Base-by-base conservation (phyloP, 495 filamentous ascomycete genomes). In the Hyphodiscus hymeniophilus region DNA sequence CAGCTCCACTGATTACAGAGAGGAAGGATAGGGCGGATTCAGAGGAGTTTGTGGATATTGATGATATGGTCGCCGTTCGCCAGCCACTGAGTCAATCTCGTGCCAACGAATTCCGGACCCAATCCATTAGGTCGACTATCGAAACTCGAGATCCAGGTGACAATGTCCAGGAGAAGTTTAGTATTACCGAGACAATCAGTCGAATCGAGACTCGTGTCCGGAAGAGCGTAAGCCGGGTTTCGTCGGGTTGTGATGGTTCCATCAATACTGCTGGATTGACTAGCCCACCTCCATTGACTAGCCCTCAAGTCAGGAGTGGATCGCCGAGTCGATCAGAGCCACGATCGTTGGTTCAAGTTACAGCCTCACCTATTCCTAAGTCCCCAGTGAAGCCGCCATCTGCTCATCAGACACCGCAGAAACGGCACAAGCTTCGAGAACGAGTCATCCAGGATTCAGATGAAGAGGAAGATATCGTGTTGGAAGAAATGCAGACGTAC, bases 381-480 rank as follows among this genome's bases (percentile, higher is more conserved):
- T 11, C 35, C 17, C 8, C 22, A 13, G 34, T 45, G 4, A 1
- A 13, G 26, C 44, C 44, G 22, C 8, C 24, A 20, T 31, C 16
- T 8, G 12, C 24, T 23, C 17, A 38, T 20, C 22, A 8, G 16
- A 52, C 52, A 16, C 42, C 52, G 10, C 13, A 42, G 11, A 51
- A 30, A 44, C 40, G 16, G 5, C 39, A 47, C n/a, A 45, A 47
- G 15, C 38, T 5, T 7, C 22, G n/a, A 5, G 20, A 50, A 26
- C 42, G 20, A 8, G 47, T 66, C 21, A 67, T 75, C 20, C 52
- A 61, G 51, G 74, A 77, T 50, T 77, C 74, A 1, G 74, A 76
- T 42, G 74, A 77, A 21, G 72, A 40, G 20, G 38, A 61, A 3
- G 60, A 58, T 23, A 24, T 42, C 12, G 48, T 38, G 21, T 49